Evolutionary conservation across 2,329 filamentous ascomycete genomes (phyloP).

Genomic region (Clathrospora elynae): DNA sequence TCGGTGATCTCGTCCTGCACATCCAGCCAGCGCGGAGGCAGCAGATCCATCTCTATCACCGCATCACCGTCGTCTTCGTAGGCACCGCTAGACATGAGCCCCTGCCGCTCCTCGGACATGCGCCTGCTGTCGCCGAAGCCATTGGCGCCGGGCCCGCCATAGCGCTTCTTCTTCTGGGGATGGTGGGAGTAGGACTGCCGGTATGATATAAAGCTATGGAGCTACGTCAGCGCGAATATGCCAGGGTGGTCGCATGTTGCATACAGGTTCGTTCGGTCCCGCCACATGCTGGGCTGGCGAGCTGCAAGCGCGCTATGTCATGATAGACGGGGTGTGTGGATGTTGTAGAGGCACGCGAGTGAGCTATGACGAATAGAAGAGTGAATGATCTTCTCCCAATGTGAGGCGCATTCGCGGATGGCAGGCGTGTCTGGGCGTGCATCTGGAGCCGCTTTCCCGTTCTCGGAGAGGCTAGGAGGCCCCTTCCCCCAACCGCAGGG

Average conservation of each 20-base stretch:
- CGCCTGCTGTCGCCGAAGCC: slow-evolving; percentile 54
- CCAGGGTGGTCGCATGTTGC: slow-evolving; percentile 37
- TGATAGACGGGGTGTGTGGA: slow-evolving; percentile 30
- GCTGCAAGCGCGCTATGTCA: slow-evolving; percentile 35
- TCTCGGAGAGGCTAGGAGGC: slow-evolving; percentile 17
- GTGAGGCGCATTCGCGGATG: slow-evolving; percentile 12
- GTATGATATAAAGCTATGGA: slow-evolving; percentile 90
- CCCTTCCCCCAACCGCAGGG: slow-evolving; percentile 25
- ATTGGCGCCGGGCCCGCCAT: slow-evolving; percentile 59
- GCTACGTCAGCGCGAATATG: slow-evolving; percentile 41
- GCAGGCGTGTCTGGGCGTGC: slow-evolving; percentile 10
- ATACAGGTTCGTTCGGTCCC: slow-evolving; percentile 98
- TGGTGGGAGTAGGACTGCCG: slow-evolving; percentile 98
- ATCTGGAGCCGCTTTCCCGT: slow-evolving; percentile 15
- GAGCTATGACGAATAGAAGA: slow-evolving; percentile 1
- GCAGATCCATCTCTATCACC: slow-evolving; percentile 96
- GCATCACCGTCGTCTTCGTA: slow-evolving; percentile 88
- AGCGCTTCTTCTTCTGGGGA: slow-evolving; percentile 80
- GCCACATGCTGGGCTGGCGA: slow-evolving; percentile 74
- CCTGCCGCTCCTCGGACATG: slow-evolving; percentile 69
- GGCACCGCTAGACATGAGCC: slow-evolving; percentile 79
- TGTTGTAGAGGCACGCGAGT: too few species aligned
- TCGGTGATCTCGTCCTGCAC: slow-evolving; percentile 92
- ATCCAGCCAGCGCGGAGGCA: slow-evolving; percentile 95
- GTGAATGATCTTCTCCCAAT: slow-evolving; percentile 1